Conservation (phyloP, 225 moss, liverwort and hornwort genomes). For the Marchantia polymorpha region DNA sequence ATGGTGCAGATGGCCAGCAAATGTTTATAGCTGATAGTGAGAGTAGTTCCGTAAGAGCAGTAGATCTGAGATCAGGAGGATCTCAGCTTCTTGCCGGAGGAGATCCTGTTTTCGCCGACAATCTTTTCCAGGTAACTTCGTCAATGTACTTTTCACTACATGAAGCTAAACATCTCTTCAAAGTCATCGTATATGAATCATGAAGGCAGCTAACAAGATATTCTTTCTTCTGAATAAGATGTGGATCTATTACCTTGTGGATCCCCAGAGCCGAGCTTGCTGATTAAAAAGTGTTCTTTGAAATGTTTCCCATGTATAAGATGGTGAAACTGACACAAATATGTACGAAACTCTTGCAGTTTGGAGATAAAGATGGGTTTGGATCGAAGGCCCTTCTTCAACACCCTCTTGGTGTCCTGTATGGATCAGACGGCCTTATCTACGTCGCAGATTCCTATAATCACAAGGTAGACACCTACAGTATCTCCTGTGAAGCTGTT, state of each 20-base stretch:
- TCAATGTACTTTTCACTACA: background rate
- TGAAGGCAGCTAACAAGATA: background rate
- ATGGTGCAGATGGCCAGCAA: slow-evolving; percentile 49
- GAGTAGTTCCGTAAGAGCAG: slow-evolving; percentile 86
- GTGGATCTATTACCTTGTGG: background rate
- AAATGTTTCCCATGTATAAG: background rate
- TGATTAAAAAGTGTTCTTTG: background rate
- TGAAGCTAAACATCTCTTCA: background rate
- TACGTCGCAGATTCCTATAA: slow-evolving; percentile 98
- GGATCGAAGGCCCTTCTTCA: slow-evolving; percentile 75
- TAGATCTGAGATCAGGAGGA: slow-evolving; percentile 80
- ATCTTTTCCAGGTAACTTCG: slow-evolving; percentile 69
- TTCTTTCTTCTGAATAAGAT: background rate
- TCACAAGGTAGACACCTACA: slow-evolving; percentile 58
- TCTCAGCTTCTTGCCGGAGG: slow-evolving; percentile 81
- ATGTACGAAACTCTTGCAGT: slow-evolving; percentile 37
- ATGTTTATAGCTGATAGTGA: slow-evolving; percentile 90
- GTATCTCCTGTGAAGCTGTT: background rate
- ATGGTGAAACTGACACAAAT: background rate
- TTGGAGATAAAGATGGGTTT: slow-evolving; percentile 88
- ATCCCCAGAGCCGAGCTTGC: background rate
- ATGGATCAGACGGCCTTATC: slow-evolving; percentile 61
- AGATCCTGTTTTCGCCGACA: slow-evolving; percentile 81
- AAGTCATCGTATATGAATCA: background rate
- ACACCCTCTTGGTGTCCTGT: slow-evolving; percentile 85